Evolutionary conservation across 805 yeast genomes (phyloP), one percentile per base, ranked within the genome.

Genomic region (Brettanomyces anomalus): DNA sequence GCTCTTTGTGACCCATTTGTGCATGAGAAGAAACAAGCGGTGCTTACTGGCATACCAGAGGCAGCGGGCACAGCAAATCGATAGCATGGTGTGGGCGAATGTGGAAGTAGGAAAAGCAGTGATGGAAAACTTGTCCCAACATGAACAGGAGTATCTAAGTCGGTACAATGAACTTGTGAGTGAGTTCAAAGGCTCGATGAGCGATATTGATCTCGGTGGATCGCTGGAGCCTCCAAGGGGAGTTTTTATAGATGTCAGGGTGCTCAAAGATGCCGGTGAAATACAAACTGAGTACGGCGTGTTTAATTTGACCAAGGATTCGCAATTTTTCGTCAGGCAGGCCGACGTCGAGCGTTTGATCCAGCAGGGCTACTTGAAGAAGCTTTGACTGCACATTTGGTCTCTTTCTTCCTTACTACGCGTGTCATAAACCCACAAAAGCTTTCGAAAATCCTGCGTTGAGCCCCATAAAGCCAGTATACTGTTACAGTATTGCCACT

Each of bases 251-350:
- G 98, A 90, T 55, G 97, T 93, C 4, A 68, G 98, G 45, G 97
- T 90, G 6, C 63, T 90, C 41, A 84, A 84, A 58, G 95, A 90
- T 54, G 97, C 95, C 0, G 98, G 98, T 2, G 97, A 93, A 57
- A 87, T 90, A 31, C 96, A 89, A 57, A 93, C 98, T 0, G 98
- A 90, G 59, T 90, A 90, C 54, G 98, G 97, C 18, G 96, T 87
- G 3, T 88, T 93, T 65, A 89, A 89, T 54, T 66, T 93, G 49
- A 85, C 94, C 3, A 90, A 89, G 55, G 90, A 90, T 59, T 85
- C 96, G 3, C 97, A 93, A 57, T 89, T 90, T 57, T 90, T 85
- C 57, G 97, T 90, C 16, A 71, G 98, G 45, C 90, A 86, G 51
- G 81, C 93, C 0, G 98, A 93, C 56, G 98, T 93, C 5, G 97